Evolutionary conservation across 2,329 filamentous ascomycete genomes (phyloP).

Genomic region (Xylariaceae sp.): DNA sequence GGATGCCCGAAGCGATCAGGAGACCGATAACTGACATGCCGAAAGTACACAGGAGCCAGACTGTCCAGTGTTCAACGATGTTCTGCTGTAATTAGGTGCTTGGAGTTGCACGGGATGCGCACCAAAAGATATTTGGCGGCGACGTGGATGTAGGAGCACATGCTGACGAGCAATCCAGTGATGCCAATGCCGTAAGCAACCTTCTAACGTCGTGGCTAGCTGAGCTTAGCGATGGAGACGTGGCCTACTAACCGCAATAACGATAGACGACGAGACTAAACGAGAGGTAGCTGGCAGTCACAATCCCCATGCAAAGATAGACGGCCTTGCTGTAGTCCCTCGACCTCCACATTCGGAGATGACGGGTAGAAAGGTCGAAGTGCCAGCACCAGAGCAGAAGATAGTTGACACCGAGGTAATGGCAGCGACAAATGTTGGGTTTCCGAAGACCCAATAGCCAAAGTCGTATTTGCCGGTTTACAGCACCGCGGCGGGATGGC

Average conservation of each 20-base stretch:
- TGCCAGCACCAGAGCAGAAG: conserved; percentile 65
- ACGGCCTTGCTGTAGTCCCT: conserved; percentile 66
- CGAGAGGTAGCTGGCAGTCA: conserved; percentile 61
- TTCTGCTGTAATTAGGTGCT: conserved; percentile 42
- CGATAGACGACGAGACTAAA: conserved; percentile 67
- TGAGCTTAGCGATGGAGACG: conserved; percentile 66
- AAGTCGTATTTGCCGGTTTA: conserved; percentile 64
- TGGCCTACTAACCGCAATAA: conserved; percentile 68
- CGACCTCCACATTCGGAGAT: conserved; percentile 70
- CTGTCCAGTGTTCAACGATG: conserved; percentile 37
- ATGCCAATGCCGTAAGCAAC: conserved; percentile 66
- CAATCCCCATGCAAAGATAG: conserved; percentile 63
- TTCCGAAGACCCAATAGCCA: conserved; percentile 62
- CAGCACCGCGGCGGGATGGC: conserved; percentile 66
- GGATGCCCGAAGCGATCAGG: conserved; percentile 12
- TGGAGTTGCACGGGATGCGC: conserved; percentile 39
- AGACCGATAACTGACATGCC: conserved; percentile 17
- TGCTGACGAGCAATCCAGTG: conserved; percentile 57
- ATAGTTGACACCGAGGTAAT: conserved; percentile 66
- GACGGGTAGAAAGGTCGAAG: conserved; percentile 67
- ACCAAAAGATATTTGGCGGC: conserved; percentile 46
- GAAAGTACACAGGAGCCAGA: conserved; percentile 40
- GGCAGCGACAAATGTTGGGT: conserved; percentile 64
- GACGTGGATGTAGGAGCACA: conserved; percentile 42
- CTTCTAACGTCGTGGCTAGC: conserved; percentile 67